Base-by-base conservation (phyloP, 176 grass and related monocot genomes). In the Pontederia crassipes region DNA sequence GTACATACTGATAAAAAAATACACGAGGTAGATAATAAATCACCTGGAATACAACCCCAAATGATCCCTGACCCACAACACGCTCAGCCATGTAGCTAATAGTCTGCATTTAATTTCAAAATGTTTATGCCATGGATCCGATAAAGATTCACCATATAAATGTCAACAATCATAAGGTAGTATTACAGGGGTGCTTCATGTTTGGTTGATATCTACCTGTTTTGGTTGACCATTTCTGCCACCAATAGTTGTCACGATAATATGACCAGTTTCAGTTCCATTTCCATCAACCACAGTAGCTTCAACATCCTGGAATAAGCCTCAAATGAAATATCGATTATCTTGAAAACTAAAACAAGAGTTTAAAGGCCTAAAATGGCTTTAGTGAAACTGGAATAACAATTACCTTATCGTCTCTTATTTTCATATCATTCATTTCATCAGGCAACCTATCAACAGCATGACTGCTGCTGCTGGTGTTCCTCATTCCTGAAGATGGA, bases 201-300 rank as follows among this genome's bases (percentile, higher is more conserved):
- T 9, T 32, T 45, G 17, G 10, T 8, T 8, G 28, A 55, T 29
- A 58, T 62, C 29, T 69, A 89, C 86, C 78, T 81, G 86, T 74
- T 89, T 89, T n/a, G 74, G 75, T 32, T 89, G 86, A 61, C 86
- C 81, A 77, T 76, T 79, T 69, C 81, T 78, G 64, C 86, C 81
- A 60, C 86, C 78, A 20, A 89, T 84, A 59, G 86, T 89, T 49
- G 81, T 89, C 13, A 89, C 86, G 12, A 89, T 89, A 67, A 89
- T 89, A 72, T 89, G 86, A 54, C 86, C 86, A 28, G 81, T 81
- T 68, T 89, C 86, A 49, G 81, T 81, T 55, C 81, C 81, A 68
- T 84, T 89, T 12, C 86, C 86, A 81, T 89, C 79, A 59, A 89
- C 67, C 40, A 89, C 49, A 17, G 81, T 81, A 59, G 81, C 77